Base-by-base conservation (phyloP, 2,329 filamentous ascomycete species). In the Penicillium brasilianum region DNA sequence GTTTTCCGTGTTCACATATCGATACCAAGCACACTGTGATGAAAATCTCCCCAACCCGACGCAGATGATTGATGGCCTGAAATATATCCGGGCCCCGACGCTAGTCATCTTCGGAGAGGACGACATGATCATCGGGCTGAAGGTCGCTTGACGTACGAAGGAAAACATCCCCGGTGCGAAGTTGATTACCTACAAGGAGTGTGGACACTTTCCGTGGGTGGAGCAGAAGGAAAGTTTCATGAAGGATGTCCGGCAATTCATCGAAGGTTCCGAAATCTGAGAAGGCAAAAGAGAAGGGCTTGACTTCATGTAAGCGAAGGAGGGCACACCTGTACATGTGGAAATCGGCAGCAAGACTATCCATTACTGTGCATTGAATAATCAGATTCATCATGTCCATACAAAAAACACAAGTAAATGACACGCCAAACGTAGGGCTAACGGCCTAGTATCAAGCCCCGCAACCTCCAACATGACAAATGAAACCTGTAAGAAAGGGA, bases 131-230 rank as follows among this genome's bases (percentile, higher is more conserved):
- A 68, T 67, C 41, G 66, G 65, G 1, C 20, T 58, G 44, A 59
- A 59, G n/a, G 68, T 68, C 58, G 62, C 64, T 10, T 55, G 61
- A 16, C 46, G 59, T 25, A 69, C 68, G 14, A 62, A 44, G 39
- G n/a, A 57, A 9, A 6, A 28, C 6, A 62, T 72, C 37, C 11
- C 37, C 20, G 54, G 55, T 28, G 59, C 63, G 3, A 43, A 57
- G 25, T 37, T 67, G 44, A 50, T 64, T 9, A 43, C 66, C 18
- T 63, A 66, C 36, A 61, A 68, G 36, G 46, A 61, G 2, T 74
- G 69, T 56, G 72, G 72, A 2, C 70, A 73, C 63, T 71, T 72
- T 39, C 67, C 70, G 16, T 72, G 70, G 70, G 66, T 72, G 36
- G 71, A 71, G 63, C 61, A 64, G 53, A 65, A 57, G 39, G 57